Conservation (phyloP, 2,329 filamentous ascomycete genomes). For the Trichoderma harzianum region DNA sequence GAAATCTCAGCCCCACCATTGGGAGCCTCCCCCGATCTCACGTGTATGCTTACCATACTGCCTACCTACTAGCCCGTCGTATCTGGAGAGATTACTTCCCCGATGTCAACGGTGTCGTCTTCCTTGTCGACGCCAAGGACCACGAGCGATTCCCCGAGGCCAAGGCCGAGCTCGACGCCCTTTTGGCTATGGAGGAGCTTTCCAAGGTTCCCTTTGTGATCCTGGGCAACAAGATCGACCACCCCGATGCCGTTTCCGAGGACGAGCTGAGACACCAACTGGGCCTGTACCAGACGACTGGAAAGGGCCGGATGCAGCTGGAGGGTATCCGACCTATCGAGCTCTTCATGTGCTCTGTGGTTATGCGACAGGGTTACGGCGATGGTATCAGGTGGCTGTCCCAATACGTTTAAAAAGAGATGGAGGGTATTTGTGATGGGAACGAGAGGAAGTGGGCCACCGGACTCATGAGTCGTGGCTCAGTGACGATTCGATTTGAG, state of each 20-base stretch:
- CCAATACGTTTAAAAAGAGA: slow-evolving; percentile 70
- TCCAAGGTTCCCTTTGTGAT: slow-evolving; percentile 93
- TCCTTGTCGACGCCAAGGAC: slow-evolving; percentile 97
- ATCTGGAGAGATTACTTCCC: slow-evolving; percentile 98
- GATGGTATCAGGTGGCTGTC: slow-evolving; percentile 90
- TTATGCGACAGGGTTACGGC: slow-evolving; percentile 95
- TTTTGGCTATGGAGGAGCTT: slow-evolving; percentile 95
- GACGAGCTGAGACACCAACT: slow-evolving; percentile 90
- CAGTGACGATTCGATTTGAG: slow-evolving; percentile 17
- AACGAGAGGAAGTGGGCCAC: neutral
- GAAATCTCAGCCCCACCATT: neutral
- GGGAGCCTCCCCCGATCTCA: neutral
- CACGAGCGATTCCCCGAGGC: slow-evolving; percentile 90
- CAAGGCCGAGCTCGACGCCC: slow-evolving; percentile 94
- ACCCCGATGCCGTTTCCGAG: slow-evolving; percentile 91
- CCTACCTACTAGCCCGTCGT: slow-evolving; percentile 64
- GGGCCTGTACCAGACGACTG: slow-evolving; percentile 92
- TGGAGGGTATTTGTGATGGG: neutral
- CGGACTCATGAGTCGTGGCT: neutral
- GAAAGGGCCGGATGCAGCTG: slow-evolving; percentile 89
- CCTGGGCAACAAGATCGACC: slow-evolving; percentile 99
- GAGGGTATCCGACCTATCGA: slow-evolving; percentile 94
- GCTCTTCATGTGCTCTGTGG: slow-evolving; percentile 98
- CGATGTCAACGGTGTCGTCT: slow-evolving; percentile 93
- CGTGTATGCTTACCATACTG: neutral